phyloP scores from a whole-genome alignment of 2,329 filamentous ascomycete species.

The Exophiala bonariae region DNA sequence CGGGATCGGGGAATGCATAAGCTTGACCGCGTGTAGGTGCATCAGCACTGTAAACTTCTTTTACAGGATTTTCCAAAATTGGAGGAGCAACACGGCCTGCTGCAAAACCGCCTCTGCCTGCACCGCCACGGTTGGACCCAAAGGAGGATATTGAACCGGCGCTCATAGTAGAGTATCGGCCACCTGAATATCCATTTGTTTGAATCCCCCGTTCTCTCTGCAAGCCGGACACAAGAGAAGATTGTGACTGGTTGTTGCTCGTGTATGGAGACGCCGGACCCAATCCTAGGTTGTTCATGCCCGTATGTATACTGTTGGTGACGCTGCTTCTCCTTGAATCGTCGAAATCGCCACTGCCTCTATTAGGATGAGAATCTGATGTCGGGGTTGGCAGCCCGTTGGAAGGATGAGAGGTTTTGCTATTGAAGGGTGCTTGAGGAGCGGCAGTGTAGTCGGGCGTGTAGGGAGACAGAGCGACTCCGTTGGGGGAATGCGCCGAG shows the following conservation, averaged over 20 bases:
- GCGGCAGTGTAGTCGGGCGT: slow-evolving; percentile 40
- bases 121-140: slow-evolving; percentile 34
- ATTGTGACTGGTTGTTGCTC: slow-evolving; percentile 41
- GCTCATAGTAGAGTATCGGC: slow-evolving; percentile 39
- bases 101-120: slow-evolving; percentile 46
- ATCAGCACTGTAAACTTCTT: slow-evolving; percentile 52
- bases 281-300: slow-evolving; percentile 48
- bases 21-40: slow-evolving; percentile 51
- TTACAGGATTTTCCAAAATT: slow-evolving; percentile 49
- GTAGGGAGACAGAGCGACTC: slow-evolving; percentile 43
- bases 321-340: slow-evolving; percentile 52
- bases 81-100: slow-evolving; percentile 49
- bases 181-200: slow-evolving; percentile 37
- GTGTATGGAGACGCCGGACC: slow-evolving; percentile 49
- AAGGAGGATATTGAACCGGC: slow-evolving; percentile 43
- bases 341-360: slow-evolving; percentile 42
- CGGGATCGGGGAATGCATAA: slow-evolving; percentile 52
- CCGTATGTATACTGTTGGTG: slow-evolving; percentile 51
- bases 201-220: slow-evolving; percentile 45
- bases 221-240: slow-evolving; percentile 44
- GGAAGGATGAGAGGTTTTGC: slow-evolving; percentile 38
- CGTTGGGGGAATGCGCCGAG: slow-evolving; percentile 47
- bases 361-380: slow-evolving; percentile 51
- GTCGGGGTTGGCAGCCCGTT: slow-evolving; percentile 58
- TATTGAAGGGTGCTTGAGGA: slow-evolving; percentile 40